Evolutionary conservation across 2,329 filamentous ascomycete genomes (phyloP).

Genomic region (Ophiosphaerella korrae): DNA sequence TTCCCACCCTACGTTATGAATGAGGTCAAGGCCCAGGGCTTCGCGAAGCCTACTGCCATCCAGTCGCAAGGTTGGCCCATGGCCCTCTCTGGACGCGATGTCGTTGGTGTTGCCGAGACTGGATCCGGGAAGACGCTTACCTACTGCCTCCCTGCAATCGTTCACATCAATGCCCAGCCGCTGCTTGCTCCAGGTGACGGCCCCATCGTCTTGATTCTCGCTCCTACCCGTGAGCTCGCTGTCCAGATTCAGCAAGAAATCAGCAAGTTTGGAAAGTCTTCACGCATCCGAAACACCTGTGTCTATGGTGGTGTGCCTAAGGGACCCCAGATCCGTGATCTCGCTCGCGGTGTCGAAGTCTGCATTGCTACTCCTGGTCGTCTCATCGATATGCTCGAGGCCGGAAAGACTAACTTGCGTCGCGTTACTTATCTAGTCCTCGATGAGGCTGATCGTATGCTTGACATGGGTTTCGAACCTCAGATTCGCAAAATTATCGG

Average conservation of each 20-base stretch:
- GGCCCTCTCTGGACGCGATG: conserved; percentile 96
- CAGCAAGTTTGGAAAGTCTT: conserved; percentile 97
- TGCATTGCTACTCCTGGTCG: conserved; percentile 98
- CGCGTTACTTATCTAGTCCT: conserved; percentile 98
- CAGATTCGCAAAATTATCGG: conserved; percentile 98
- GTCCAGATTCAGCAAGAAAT: conserved; percentile 99
- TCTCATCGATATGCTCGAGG: conserved; percentile 98
- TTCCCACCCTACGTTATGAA: conserved; percentile 98
- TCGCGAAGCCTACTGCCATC: conserved; percentile 90
- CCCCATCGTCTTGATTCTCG: conserved; percentile 93
- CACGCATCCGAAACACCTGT: conserved; percentile 96
- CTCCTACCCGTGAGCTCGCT: conserved; percentile 94
- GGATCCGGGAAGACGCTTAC: conserved; percentile 99
- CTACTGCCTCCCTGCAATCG: conserved; percentile 96
- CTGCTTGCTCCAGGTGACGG: conserved; percentile 93
- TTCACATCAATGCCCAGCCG: conserved; percentile 99
- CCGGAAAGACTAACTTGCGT: conserved; percentile 96
- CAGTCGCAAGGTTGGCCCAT: conserved; percentile 99
- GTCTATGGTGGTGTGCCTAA: conserved; percentile 99
- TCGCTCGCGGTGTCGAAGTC: conserved; percentile 93
- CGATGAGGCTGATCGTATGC: conserved; percentile 98
- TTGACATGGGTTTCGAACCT: conserved; percentile 99
- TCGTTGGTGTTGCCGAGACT: conserved; percentile 98
- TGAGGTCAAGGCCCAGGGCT: conserved; percentile 98
- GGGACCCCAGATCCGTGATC: conserved; percentile 93